Evolutionary conservation across 768 basidiomycete genomes (phyloP).

Genomic region (Amanita rimosa): DNA sequence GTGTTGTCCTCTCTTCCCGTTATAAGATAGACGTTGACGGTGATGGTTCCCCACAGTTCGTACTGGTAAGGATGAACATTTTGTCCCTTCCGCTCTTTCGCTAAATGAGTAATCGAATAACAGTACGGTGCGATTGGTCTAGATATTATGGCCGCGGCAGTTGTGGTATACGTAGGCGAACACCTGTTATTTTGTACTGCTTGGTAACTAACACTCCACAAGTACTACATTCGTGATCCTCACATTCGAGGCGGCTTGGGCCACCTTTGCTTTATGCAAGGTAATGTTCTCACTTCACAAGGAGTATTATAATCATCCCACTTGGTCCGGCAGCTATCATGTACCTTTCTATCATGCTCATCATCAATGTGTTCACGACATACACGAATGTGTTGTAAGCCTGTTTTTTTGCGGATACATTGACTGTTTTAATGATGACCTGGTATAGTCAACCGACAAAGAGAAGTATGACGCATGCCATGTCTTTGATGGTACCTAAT

Average conservation of each 20-base stretch:
- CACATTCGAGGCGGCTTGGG: not conserved
- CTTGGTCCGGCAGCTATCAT: not conserved
- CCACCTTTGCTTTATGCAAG: not conserved
- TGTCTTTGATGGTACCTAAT: not conserved
- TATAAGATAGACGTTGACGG: not conserved
- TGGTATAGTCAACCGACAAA: not conserved
- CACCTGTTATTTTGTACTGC: not conserved
- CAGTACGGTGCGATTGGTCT: not conserved
- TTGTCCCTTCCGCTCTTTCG: not conserved
- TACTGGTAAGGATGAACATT: not conserved
- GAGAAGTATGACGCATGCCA: not conserved
- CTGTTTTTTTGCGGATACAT: not conserved
- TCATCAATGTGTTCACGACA: not conserved
- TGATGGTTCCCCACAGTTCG: not conserved
- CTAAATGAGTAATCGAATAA: not conserved
- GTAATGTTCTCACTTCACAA: not conserved
- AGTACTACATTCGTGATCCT: not conserved
- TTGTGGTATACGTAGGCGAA: not conserved
- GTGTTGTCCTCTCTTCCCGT: not conserved
- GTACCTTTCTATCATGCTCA: not conserved
- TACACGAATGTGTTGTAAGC: not conserved
- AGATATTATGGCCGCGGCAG: not conserved
- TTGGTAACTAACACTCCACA: not conserved
- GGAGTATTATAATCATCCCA: not conserved
- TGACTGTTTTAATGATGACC: not conserved